Conservation (phyloP, 345 rosid species). For the Toxicodendron radicans region DNA sequence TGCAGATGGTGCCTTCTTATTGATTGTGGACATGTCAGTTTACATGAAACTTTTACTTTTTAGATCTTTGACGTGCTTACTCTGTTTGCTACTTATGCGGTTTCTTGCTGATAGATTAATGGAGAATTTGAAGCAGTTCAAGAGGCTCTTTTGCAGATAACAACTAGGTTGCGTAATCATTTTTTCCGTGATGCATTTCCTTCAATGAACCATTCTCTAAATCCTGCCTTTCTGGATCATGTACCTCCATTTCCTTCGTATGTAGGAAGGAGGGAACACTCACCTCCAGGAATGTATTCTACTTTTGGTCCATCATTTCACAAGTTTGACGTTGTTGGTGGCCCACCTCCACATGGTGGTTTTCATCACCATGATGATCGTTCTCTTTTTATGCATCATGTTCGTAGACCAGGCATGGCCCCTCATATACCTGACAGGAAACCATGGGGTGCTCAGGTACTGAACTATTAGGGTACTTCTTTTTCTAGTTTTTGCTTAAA, state of each 20-base stretch:
- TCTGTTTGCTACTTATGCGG: background rate
- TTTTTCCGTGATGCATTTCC: conserved; percentile 58
- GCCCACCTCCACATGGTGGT: conserved; percentile 51
- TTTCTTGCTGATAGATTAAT: conserved; percentile 42
- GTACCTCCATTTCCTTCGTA: conserved; percentile 50
- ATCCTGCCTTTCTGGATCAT: conserved; percentile 55
- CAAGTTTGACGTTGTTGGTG: conserved; percentile 56
- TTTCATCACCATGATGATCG: conserved; percentile 56
- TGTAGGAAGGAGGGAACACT: conserved; percentile 65
- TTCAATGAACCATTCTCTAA: conserved; percentile 46
- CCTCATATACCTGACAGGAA: conserved; percentile 56
- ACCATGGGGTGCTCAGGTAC: conserved; percentile 80
- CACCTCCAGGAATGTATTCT: conserved; percentile 51
- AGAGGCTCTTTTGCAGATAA: conserved; percentile 73
- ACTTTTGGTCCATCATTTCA: conserved; percentile 49
- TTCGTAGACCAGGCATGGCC: conserved; percentile 47
- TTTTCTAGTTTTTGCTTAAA: background rate
- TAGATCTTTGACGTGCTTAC: background rate
- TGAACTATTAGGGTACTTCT: background rate
- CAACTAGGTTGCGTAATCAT: conserved; percentile 60
- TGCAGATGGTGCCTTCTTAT: background rate
- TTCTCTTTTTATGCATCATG: conserved; percentile 47
- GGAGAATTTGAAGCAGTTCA: conserved; percentile 69
- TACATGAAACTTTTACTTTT: background rate
- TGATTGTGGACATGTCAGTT: background rate